These are phyloP conservation scores for Malassezia yamatoensis DNA, from an alignment of 1,284 basidiomycete species.

Conservation along the genomic window DNA sequence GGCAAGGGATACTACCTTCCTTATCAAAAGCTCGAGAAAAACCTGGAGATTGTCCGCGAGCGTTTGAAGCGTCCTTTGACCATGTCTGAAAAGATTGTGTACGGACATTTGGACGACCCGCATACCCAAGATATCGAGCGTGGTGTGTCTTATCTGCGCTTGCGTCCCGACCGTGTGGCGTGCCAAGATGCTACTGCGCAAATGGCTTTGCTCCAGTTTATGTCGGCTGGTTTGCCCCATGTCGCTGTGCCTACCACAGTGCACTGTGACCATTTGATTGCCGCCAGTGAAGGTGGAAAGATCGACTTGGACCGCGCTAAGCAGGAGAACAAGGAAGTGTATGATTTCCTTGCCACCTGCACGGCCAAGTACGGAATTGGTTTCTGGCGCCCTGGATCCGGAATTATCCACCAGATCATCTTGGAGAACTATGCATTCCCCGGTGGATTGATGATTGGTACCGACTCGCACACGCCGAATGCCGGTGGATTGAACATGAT, in stretches of 20 bases:
- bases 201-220: slow-evolving; percentile 99
- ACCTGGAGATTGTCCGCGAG: slow-evolving; percentile 45
- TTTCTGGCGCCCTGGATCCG: slow-evolving; percentile 98
- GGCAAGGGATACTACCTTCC: slow-evolving; percentile 47
- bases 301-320: slow-evolving; percentile 88
- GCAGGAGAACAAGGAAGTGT: slow-evolving; percentile 95
- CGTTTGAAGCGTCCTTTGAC: slow-evolving; percentile 46
- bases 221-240: slow-evolving; percentile 80
- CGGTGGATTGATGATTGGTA: slow-evolving; percentile 98
- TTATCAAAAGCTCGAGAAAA: slow-evolving; percentile 46
- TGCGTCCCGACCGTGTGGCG: slow-evolving; percentile 64
- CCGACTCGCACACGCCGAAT: slow-evolving; percentile 97
- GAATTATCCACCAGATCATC: slow-evolving; percentile 61
- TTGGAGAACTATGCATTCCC: slow-evolving; percentile 99
- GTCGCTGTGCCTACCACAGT: slow-evolving; percentile 81
- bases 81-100: slow-evolving; percentile 47
- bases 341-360: slow-evolving; percentile 96
- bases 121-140: slow-evolving; percentile 45
- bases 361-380: slow-evolving; percentile 98
- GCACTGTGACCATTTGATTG: slow-evolving; percentile 98
- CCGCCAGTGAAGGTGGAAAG: slow-evolving; percentile 84
- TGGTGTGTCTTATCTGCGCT: slow-evolving; percentile 46
- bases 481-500: slow-evolving; percentile 98
- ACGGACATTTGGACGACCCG: slow-evolving; percentile 48
- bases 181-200: slow-evolving; percentile 99